Evolutionary conservation across 371 early-diverging fungal genomes (phyloP).

Genomic region (Syncephalastrum sp.): DNA sequence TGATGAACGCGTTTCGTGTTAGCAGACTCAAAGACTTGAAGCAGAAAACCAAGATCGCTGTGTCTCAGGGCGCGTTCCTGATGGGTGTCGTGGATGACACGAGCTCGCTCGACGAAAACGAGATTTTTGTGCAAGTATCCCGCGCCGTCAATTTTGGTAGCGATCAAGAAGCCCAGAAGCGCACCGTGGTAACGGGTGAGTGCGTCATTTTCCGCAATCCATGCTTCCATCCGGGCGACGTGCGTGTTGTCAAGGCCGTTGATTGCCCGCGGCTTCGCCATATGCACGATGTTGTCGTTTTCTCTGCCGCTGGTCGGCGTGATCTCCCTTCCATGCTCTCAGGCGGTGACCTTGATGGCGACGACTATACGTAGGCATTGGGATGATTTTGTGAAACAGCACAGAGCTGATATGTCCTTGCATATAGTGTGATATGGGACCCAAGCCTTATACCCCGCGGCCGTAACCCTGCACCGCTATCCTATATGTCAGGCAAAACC

Average conservation of each 20-base stretch:
- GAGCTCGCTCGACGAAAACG: conserved; percentile 56
- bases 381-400: neutral
- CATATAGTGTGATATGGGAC: conserved; percentile 68
- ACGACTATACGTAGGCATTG: conserved; percentile 57
- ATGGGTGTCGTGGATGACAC: conserved; percentile 85
- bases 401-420: neutral
- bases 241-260: conserved; percentile 69
- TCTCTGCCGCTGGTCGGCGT: conserved; percentile 69
- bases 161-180: conserved; percentile 2
- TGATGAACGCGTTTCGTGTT: conserved; percentile 55
- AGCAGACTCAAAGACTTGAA: conserved; percentile 62
- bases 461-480: conserved; percentile 11
- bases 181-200: conserved; percentile 40
- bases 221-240: conserved; percentile 84
- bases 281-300: conserved; percentile 74
- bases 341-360: conserved; percentile 89
- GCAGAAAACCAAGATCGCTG: conserved; percentile 67
- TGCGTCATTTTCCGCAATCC: conserved; percentile 71
- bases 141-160: conserved; percentile 10
- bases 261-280: conserved; percentile 56
- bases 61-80: conserved; percentile 65
- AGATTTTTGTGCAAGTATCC: conserved; percentile 68
- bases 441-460: conserved; percentile 51
- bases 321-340: conserved; percentile 80
- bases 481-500: conserved; percentile 30